A percentile compares a stretch with the other conserved stretches of the same genome.
These are phyloP conservation scores for Prunus mume DNA, from an alignment of 306 rosid genomes.

Conservation along the genomic window DNA sequence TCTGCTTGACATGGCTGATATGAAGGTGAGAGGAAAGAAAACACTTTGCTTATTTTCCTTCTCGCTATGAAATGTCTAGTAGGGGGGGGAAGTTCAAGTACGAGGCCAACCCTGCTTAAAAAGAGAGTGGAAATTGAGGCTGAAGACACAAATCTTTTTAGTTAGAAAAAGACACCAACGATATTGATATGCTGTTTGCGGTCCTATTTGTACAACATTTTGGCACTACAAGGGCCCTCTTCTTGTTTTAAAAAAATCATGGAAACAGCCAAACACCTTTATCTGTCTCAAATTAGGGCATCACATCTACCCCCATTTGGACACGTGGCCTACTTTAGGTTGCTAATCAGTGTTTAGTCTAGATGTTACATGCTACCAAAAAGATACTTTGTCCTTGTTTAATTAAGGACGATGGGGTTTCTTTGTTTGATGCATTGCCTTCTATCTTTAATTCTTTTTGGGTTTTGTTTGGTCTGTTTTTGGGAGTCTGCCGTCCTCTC, in stretches of 20 bases:
- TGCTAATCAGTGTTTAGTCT: background rate
- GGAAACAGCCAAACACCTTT: slow-evolving; percentile 18
- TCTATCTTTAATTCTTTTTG: background rate
- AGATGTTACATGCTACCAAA: slow-evolving; percentile 22
- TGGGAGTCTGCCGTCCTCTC: background rate
- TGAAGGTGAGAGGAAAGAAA: background rate
- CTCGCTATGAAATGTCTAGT: background rate
- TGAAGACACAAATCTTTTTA: background rate
- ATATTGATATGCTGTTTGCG: slow-evolving; percentile 9
- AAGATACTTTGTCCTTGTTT: slow-evolving; percentile 17
- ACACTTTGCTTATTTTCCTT: background rate
- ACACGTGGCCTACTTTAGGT: background rate
- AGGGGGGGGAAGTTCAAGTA: slow-evolving; percentile 11
- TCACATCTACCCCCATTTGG: slow-evolving; percentile 5
- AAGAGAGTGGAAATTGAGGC: slow-evolving; percentile 4
- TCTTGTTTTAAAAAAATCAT: slow-evolving; percentile 4
- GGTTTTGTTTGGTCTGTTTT: background rate
- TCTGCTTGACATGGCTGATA: slow-evolving; percentile 23
- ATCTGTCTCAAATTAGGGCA: background rate
- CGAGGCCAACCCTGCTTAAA: slow-evolving; percentile 19
- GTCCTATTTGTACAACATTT: slow-evolving; percentile 17
- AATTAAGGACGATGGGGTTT: slow-evolving; percentile 1
- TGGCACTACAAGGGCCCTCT: background rate
- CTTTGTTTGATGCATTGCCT: slow-evolving; percentile 15
- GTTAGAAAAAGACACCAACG: slow-evolving; percentile 16